Evolutionary conservation across 441 rosid species (phyloP).

Genomic region (Gossypium gossypioides): DNA sequence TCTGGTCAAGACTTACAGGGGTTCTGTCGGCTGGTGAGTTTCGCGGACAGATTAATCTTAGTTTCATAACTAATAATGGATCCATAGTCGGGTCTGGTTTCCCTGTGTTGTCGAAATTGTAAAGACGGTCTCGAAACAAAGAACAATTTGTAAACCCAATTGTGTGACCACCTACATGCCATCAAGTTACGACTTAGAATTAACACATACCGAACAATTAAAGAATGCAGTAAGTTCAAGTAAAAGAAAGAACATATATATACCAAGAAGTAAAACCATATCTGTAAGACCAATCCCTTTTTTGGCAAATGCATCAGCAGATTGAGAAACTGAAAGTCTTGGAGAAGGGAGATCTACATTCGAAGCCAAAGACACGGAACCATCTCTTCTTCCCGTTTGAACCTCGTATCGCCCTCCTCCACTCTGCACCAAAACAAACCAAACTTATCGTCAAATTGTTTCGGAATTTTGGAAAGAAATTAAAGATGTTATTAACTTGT

Average conservation of each 20-base stretch:
- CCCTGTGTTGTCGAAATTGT: slow-evolving; percentile 28
- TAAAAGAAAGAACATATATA: slow-evolving; percentile 8
- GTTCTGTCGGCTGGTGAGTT: slow-evolving; percentile 5
- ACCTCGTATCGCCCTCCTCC: slow-evolving; percentile 39
- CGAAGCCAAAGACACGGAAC: slow-evolving; percentile 19
- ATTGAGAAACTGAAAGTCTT: slow-evolving; percentile 18
- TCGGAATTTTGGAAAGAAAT: background rate
- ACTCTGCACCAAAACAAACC: slow-evolving; percentile 7
- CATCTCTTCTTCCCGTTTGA: slow-evolving; percentile 47
- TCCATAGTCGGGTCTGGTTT: slow-evolving; percentile 47
- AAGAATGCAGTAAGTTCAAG: no score
- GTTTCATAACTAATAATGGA: slow-evolving; percentile 8
- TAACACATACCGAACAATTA: background rate
- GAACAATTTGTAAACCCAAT: slow-evolving; percentile 44
- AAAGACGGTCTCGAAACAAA: slow-evolving; percentile 34
- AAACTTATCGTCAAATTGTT: background rate
- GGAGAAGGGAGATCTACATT: slow-evolving; percentile 42
- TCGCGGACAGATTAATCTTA: slow-evolving; percentile 26
- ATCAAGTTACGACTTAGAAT: background rate
- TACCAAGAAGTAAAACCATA: slow-evolving; percentile 54
- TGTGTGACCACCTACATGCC: slow-evolving; percentile 45
- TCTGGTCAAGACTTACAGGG: slow-evolving; percentile 37
- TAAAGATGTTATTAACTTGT: background rate
- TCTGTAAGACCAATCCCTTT: slow-evolving; percentile 24
- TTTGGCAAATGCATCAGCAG: slow-evolving; percentile 18